These are phyloP conservation scores for Boletus sp. DNA, from an alignment of 768 basidiomycete species.

Conservation along the genomic window DNA sequence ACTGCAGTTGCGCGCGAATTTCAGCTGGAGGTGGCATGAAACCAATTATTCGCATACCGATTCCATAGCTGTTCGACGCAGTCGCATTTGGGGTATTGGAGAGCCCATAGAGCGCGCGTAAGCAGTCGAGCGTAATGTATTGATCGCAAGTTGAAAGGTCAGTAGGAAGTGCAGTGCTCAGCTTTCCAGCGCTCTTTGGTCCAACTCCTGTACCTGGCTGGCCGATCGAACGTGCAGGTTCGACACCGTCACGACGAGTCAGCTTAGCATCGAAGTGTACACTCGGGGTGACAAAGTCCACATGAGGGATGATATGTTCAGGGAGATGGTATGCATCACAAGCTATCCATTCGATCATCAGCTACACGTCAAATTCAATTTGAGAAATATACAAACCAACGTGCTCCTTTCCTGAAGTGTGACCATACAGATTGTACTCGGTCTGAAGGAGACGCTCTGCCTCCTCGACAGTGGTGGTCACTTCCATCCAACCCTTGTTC, in stretches of 20 bases:
- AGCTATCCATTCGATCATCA: slow-evolving; percentile 12
- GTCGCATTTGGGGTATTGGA: slow-evolving; percentile 13
- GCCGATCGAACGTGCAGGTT: slow-evolving; percentile 16
- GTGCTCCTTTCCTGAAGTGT: slow-evolving; percentile 28
- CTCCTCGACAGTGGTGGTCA: slow-evolving; percentile 30
- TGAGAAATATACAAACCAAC: slow-evolving; percentile 18
- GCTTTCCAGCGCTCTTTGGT: slow-evolving; percentile 22
- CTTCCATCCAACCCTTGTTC: slow-evolving; percentile 30
- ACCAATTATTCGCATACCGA: slow-evolving; percentile 16
- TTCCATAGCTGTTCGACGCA: slow-evolving; percentile 26
- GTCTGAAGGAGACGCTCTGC: slow-evolving; percentile 34
- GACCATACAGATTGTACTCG: slow-evolving; percentile 33
- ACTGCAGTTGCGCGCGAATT: slow-evolving; percentile 11
- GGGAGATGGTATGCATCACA: slow-evolving; percentile 37
- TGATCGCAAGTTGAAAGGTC: slow-evolving; percentile 25
- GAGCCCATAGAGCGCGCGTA: slow-evolving; percentile 31
- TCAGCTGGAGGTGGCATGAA: not conserved
- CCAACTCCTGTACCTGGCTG: slow-evolving; percentile 9
- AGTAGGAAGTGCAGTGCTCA: slow-evolving; percentile 1
- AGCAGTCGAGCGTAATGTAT: slow-evolving; percentile 31
- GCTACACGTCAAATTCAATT: not conserved
- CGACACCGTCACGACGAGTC: slow-evolving; percentile 10
- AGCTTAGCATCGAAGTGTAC: slow-evolving; percentile 32
- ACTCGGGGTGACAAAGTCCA: slow-evolving; percentile 35
- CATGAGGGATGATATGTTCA: slow-evolving; percentile 28